Base-by-base conservation (phyloP, 805 yeast genomes). In the Monosporozyma yasuniensis region DNA sequence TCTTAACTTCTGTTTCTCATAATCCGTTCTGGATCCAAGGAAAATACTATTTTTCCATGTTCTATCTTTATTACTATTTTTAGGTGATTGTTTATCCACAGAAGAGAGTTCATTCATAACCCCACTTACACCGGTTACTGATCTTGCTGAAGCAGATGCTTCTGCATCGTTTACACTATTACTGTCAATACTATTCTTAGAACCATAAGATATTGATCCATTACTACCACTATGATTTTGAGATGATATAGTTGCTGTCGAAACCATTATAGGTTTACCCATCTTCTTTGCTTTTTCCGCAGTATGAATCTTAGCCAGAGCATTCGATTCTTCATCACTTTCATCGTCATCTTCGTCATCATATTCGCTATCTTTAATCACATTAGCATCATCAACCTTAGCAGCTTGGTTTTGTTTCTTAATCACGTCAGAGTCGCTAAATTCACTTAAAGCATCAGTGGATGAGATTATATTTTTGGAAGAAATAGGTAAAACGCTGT, bases 71-170 rank as follows among this genome's bases (percentile, higher is more conserved):
- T 8, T 7, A 21, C 10, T 9, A 14, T 39, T 19, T 12, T 39
- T 27, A 42, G 41, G 19, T 3, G 18, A 9, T 14, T 22, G 42
- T 30, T 38, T 46, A 16, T 28, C 37, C 2, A 19, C 38, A 16
- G 3, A 7, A 10, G 27, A 18, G 3, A 23, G 6, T 3, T 47
- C 30, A 16, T 18, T 30, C 43, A 55, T 52, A 2, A 56, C 50
- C 18, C 60, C 60, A 47, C 58, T 56, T 1, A 48, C 58, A 10
- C 54, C 55, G 6, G 59, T 56, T 2, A 58, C 47, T 10, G 63
- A 56, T 46, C 50, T 52, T 7, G 58, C 57, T 6, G 61, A 56
- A 2, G 61, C 61, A 22, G 59, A 54, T 12, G 49, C 47, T n/a
- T 47, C 47, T 10, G 50, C 46, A 45, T 28, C 51, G 1, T 35